Percentiles rank a stretch among this genome's conserved stretches.
Conservation (phyloP, 805 yeast genomes). For the Brettanomyces nanus region DNA sequence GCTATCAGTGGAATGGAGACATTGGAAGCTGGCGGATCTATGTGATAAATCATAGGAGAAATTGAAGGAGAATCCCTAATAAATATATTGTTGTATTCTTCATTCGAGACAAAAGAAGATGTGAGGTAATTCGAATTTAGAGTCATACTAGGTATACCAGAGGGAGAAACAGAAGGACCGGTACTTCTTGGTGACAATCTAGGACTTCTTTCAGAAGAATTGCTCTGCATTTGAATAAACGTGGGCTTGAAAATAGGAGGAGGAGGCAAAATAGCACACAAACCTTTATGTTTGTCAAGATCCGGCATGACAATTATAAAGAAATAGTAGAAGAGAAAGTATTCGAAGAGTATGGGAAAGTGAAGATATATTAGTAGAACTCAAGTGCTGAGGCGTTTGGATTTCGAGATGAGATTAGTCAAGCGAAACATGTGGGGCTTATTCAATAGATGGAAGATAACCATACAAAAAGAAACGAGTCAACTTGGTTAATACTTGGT, state of each 20-base stretch:
- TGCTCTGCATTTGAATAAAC: conserved; percentile 34
- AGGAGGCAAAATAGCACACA: conserved; percentile 28
- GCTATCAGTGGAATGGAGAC: background rate
- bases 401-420: too few relatives aligned
- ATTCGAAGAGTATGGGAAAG: background rate
- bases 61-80: conserved; percentile 25
- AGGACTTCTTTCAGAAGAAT: conserved; percentile 4
- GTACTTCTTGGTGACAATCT: background rate
- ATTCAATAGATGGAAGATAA: too few relatives aligned
- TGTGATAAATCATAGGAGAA: conserved; percentile 23
- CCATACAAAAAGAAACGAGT: too few relatives aligned
- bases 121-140: conserved; percentile 23
- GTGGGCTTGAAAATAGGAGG: conserved; percentile 42
- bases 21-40: conserved; percentile 13
- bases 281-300: conserved; percentile 1
- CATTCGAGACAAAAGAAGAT: conserved; percentile 22
- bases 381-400: too few relatives aligned
- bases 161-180: background rate
- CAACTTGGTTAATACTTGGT: too few relatives aligned
- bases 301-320: background rate
- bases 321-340: background rate
- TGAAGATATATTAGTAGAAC: too few relatives aligned
- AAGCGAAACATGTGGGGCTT: too few relatives aligned
- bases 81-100: conserved; percentile 18
- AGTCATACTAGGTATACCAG: conserved; percentile 5